phyloP scores from a whole-genome alignment of 306 rosid genomes.

The Castanopsis chinensis region DNA sequence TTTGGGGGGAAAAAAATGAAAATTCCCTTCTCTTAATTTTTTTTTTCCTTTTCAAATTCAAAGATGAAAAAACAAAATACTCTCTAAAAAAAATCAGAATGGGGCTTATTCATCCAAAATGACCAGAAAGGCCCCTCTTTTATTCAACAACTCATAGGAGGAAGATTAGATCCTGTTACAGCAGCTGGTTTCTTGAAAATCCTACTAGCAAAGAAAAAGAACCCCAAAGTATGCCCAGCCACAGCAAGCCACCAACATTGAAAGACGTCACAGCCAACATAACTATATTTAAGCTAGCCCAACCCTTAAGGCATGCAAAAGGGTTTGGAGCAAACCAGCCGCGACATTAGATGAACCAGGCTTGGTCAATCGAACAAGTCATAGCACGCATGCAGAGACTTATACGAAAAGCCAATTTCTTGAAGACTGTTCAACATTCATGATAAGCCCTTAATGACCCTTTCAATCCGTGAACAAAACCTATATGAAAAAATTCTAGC shows the following conservation, averaged over 20 bases:
- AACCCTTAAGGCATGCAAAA: constrained; percentile 48
- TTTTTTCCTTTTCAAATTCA: no score
- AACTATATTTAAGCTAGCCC: constrained; percentile 59
- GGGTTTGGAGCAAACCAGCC: constrained; percentile 52
- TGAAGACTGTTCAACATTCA: no score
- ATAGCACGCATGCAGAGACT: no score
- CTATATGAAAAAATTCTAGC: no score
- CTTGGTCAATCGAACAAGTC: constrained; percentile 30
- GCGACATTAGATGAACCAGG: constrained; percentile 30
- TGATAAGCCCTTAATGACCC: no score
- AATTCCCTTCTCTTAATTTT: no score
- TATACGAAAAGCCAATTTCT: no score
- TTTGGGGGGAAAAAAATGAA: no score
- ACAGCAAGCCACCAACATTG: constrained; percentile 69
- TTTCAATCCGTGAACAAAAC: no score
- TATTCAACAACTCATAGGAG: constrained; percentile 48
- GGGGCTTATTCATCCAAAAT: no score
- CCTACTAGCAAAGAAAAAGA: constrained; percentile 47
- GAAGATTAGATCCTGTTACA: constrained; percentile 41
- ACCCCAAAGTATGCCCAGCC: constrained; percentile 68
- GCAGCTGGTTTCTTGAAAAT: constrained; percentile 33
- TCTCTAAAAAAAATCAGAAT: no score
- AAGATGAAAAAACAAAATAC: no score
- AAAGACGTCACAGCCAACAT: constrained; percentile 93
- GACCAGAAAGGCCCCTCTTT: not conserved